Evolutionary conservation across 768 basidiomycete species (phyloP).

Genomic region (Termitomyces bulborhizus): DNA sequence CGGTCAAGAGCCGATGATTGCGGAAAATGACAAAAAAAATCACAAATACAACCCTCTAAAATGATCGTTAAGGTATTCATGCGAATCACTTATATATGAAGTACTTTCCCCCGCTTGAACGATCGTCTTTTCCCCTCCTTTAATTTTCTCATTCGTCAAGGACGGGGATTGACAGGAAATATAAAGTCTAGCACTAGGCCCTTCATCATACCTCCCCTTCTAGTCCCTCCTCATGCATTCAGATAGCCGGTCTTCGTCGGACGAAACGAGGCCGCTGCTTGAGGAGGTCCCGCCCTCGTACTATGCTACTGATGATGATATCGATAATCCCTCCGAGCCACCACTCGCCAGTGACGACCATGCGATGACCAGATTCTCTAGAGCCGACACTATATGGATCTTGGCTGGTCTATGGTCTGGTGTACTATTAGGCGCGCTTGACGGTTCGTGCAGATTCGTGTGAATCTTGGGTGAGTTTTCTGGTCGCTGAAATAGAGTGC

Average conservation of each 20-base stretch:
- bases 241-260: constrained; percentile 37
- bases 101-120: constrained; percentile 17
- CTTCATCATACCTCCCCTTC: constrained; percentile 9
- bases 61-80: constrained; percentile 21
- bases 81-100: constrained; percentile 25
- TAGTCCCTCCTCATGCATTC: constrained; percentile 36
- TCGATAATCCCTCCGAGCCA: constrained; percentile 22
- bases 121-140: constrained; percentile 15
- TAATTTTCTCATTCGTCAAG: constrained; percentile 29
- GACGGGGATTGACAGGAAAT: constrained; percentile 21
- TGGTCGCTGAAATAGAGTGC: constrained; percentile 10
- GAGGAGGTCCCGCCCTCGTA: constrained; percentile 42
- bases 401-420: constrained; percentile 76
- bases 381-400: constrained; percentile 59
- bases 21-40: constrained; percentile 35
- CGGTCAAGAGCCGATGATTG: constrained; percentile 35
- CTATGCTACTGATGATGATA: constrained; percentile 35
- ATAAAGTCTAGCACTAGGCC: constrained; percentile 20
- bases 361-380: constrained; percentile 41
- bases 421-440: constrained; percentile 79
- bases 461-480: constrained; percentile 6
- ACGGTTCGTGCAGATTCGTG: constrained; percentile 52
- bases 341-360: constrained; percentile 19
- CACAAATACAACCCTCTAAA: not conserved
- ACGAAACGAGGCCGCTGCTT: constrained; percentile 56